Conservation (phyloP, 768 basidiomycete species). For the Calocera cornea region DNA sequence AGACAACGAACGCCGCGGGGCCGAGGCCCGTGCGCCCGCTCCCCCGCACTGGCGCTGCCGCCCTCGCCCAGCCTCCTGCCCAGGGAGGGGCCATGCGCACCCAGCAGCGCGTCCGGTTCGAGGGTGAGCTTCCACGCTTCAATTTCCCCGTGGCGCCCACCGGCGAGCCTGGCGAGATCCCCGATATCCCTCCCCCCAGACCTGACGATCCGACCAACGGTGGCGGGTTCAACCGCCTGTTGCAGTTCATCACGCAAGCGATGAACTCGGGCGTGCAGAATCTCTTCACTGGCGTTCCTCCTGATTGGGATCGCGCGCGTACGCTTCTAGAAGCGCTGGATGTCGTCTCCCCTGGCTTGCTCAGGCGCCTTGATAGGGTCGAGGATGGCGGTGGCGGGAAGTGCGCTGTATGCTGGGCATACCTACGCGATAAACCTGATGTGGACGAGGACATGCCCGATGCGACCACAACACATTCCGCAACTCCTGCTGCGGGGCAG, state of each 20-base stretch:
- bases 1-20: not conserved
- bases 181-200: too few relatives aligned
- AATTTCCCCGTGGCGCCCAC: too few relatives aligned
- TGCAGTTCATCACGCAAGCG: not conserved
- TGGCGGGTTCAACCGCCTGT: not conserved
- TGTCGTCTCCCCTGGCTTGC: not conserved
- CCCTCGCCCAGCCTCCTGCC: not conserved
- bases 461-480: not conserved
- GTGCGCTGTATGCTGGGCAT: not conserved
- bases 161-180: too few relatives aligned
- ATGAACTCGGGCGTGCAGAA: not conserved
- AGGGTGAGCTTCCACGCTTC: too few relatives aligned
- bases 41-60: not conserved
- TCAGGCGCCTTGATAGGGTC: not conserved
- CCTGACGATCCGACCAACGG: not conserved
- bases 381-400: not conserved
- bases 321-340: not conserved
- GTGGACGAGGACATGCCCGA: not conserved
- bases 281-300: not conserved
- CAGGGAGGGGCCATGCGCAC: too few relatives aligned
- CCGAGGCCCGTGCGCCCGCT: not conserved
- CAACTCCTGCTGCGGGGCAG: not conserved
- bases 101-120: too few relatives aligned
- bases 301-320: not conserved
- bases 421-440: not conserved